These are phyloP conservation scores for Pichia scutulata DNA, from an alignment of 805 yeast species.

Conservation along the genomic window DNA sequence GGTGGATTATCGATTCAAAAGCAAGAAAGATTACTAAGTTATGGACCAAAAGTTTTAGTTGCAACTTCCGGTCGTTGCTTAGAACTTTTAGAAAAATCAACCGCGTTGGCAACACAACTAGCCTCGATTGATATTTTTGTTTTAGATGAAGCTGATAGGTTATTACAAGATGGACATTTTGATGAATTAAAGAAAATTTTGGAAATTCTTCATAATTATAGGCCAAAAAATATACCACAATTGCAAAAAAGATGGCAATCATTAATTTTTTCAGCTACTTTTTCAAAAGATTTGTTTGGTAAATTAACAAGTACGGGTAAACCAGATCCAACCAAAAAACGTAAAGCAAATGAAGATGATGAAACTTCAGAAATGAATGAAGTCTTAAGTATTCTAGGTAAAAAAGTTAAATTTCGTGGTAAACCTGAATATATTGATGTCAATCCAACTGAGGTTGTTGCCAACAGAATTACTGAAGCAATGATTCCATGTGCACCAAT, in stretches of 20 bases:
- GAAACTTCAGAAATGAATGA: conserved; percentile 38
- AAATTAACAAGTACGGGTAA: conserved; percentile 48
- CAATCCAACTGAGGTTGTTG: conserved; percentile 76
- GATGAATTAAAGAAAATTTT: conserved; percentile 82
- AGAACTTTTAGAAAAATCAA: conserved; percentile 64
- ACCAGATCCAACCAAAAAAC: conserved; percentile 22
- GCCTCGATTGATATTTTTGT: conserved; percentile 49
- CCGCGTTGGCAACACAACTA: conserved; percentile 34
- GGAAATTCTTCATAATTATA: conserved; percentile 48
- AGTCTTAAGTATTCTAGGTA: conserved; percentile 55
- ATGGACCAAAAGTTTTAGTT: conserved; percentile 73
- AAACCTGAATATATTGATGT: conserved; percentile 72
- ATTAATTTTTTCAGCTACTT: conserved; percentile 91
- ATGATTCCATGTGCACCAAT: conserved; percentile 84
- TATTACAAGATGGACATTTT: conserved; percentile 92
- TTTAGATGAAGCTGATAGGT: conserved; percentile 92
- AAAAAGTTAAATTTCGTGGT: conserved; percentile 62
- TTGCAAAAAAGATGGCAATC: conserved; percentile 53
- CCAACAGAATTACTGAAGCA: conserved; percentile 72
- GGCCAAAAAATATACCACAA: conserved; percentile 29
- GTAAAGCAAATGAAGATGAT: conserved; percentile 20
- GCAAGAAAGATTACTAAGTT: conserved; percentile 71
- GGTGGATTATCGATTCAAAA: conserved; percentile 95
- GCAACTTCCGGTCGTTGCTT: conserved; percentile 95
- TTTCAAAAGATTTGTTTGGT: conserved; percentile 71